These are phyloP conservation scores for Hibiscus tridactylites DNA, from an alignment of 345 rosid species.

Conservation along the genomic window DNA sequence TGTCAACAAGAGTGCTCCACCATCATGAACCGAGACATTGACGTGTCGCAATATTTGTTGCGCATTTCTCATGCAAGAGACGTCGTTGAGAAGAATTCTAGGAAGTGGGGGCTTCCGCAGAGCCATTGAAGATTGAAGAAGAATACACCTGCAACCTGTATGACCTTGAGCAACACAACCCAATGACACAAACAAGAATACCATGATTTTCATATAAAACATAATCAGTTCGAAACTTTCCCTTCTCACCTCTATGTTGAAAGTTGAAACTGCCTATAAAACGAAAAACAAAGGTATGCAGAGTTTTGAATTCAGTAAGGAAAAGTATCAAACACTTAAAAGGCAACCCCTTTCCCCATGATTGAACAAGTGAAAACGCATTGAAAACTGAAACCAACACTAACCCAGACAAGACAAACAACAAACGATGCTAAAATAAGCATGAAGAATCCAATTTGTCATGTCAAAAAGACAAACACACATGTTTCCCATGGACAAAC, in stretches of 20 bases:
- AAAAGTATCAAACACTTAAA: not conserved
- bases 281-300: not conserved
- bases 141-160: not conserved
- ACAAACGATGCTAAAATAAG: not conserved
- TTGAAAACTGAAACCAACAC: not conserved
- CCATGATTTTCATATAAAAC: not conserved
- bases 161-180: not conserved
- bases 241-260: not conserved
- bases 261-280: not conserved
- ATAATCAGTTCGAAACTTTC: not conserved
- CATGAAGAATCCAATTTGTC: not conserved
- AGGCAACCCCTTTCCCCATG: not conserved
- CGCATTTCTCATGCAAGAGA: not conserved
- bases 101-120: not conserved
- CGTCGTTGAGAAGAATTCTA: not conserved
- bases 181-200: not conserved
- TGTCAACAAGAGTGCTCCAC: not conserved
- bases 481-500: not conserved
- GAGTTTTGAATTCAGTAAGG: not conserved
- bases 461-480: not conserved
- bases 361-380: not conserved
- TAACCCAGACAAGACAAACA: not conserved
- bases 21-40: not conserved
- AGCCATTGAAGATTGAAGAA: not conserved
- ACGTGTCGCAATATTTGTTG: not conserved